Evolutionary conservation across 257 asterid genomes (phyloP), one percentile per base, ranked within the genome.

Genomic region (Marsdenia floribunda): DNA sequence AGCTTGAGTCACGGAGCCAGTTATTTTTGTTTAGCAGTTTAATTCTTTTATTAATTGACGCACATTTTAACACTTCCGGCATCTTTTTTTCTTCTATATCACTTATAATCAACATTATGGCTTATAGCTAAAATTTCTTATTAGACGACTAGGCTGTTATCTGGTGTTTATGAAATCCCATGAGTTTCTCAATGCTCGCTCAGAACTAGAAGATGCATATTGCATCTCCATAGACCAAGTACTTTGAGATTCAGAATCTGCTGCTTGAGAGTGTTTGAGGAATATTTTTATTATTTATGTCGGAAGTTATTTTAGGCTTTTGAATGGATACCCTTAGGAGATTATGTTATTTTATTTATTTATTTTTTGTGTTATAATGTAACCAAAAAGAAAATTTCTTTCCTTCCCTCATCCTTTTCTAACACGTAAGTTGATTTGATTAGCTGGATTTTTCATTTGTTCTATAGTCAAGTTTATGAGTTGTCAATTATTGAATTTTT

Each of bases 181-280:
- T 21, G 35, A 61, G 11, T 61, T 61, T 61, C n/a, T 61, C 11
- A 15, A 75, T 35, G 44, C 55, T 64, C 7, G n/a, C 54, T 14
- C 54, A 44, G 3, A 11, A 49, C 54, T 49, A 49, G 18, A 49
- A 49, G 5, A 49, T 49, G 54, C 54, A 11, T 49, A 49, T 49
- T 13, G 18, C 49, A 44, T 44, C 49, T 44, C 15, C 1, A 18
- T 21, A 19, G 10, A 53, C 59, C 59, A 53, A 19, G 24, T 16
- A 53, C 59, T 18, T 18, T 6, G 10, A 53, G 59, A 16, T 64
- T n/a, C 26, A 44, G 57, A 57, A 53, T 66, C 16, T 73, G 77
- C 37, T 50, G 40, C 46, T 35, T 75, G 66, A 54, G 50, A 75
- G 73, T 42, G 53, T 42, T 52, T 65, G 69, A 68, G 49, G 68